Percentiles rank a stretch among this genome's conserved stretches.
Evolutionary conservation across 1,139 yeast genomes (phyloP).

Genomic region (Kodamaea sp.): DNA sequence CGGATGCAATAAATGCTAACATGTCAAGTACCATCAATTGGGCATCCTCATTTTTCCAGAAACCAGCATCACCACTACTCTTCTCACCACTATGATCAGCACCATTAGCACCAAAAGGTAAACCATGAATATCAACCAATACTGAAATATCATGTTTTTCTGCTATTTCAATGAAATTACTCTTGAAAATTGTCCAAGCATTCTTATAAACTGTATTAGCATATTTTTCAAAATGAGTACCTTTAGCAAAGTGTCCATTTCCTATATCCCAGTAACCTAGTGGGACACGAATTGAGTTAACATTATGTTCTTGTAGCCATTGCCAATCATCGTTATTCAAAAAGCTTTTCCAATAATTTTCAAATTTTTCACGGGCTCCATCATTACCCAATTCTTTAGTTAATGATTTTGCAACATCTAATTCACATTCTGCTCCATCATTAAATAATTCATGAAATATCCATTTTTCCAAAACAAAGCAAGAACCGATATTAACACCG

Average conservation of each 20-base stretch:
- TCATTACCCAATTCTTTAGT: constrained; percentile 50
- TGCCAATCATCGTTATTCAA: constrained; percentile 72
- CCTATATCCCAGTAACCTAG: constrained; percentile 86
- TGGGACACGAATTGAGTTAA: constrained; percentile 79
- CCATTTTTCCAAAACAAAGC: constrained; percentile 78
- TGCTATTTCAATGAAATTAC: constrained; percentile 53
- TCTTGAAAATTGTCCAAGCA: constrained; percentile 65
- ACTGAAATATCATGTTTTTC: constrained; percentile 59
- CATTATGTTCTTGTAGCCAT: constrained; percentile 63
- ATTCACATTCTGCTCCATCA: constrained; percentile 56
- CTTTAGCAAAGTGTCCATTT: constrained; percentile 55
- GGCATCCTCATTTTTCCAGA: constrained; percentile 51
- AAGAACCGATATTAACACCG: constrained; percentile 86
- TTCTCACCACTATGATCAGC: constrained; percentile 78
- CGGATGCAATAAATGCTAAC: constrained; percentile 59
- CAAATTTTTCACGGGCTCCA: constrained; percentile 54
- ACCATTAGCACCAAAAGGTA: constrained; percentile 91
- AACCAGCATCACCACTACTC: constrained; percentile 50
- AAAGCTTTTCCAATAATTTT: constrained; percentile 67
- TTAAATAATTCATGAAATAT: constrained; percentile 59
- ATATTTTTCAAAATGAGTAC: constrained; percentile 58
- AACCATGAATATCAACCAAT: constrained; percentile 79
- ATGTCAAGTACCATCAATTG: constrained; percentile 49
- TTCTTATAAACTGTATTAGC: constrained; percentile 52
- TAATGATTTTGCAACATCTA: constrained; percentile 60